phyloP scores from a whole-genome alignment of 2,329 filamentous ascomycete species.

The Hypoxylon sp. region DNA sequence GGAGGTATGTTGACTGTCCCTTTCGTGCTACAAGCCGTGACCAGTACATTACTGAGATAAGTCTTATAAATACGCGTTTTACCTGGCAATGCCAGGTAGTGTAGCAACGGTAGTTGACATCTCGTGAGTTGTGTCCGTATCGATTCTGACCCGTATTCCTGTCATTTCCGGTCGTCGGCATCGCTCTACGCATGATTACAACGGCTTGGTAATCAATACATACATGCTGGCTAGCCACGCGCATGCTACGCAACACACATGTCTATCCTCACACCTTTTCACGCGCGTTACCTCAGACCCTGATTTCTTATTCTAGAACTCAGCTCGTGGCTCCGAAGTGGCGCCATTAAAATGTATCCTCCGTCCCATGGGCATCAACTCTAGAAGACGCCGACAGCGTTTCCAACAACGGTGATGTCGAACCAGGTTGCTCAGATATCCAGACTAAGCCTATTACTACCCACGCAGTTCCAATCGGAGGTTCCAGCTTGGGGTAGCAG shows the following conservation, averaged over 20 bases:
- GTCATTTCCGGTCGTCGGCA: slow-evolving; percentile 12
- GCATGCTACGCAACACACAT: slow-evolving; percentile 21
- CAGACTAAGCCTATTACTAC: slow-evolving; percentile 31
- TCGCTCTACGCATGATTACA: slow-evolving; percentile 15
- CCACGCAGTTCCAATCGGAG: slow-evolving; percentile 36
- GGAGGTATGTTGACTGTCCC: not conserved
- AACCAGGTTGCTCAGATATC: slow-evolving; percentile 15
- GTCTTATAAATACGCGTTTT: not conserved
- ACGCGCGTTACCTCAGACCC: slow-evolving; percentile 14
- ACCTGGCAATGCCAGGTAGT: not conserved
- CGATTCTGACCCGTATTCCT: slow-evolving; percentile 6
- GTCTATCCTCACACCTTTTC: slow-evolving; percentile 7
- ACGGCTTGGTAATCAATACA: slow-evolving; percentile 19
- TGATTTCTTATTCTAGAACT: slow-evolving; percentile 14
- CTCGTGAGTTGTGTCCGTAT: not conserved
- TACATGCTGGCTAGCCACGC: slow-evolving; percentile 13
- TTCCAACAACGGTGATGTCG: slow-evolving; percentile 15
- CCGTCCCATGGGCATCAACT: slow-evolving; percentile 4
- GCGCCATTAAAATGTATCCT: slow-evolving; percentile 6
- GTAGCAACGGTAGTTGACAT: slow-evolving; percentile 4
- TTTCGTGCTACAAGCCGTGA: not conserved
- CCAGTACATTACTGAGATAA: slow-evolving; percentile 9
- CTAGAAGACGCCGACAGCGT: slow-evolving; percentile 23
- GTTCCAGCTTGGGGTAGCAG: slow-evolving; percentile 24
- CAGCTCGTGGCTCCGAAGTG: slow-evolving; percentile 24